Evolutionary conservation across 2,329 filamentous ascomycete genomes (phyloP).

Genomic region (Domatiomyces catenatus): DNA sequence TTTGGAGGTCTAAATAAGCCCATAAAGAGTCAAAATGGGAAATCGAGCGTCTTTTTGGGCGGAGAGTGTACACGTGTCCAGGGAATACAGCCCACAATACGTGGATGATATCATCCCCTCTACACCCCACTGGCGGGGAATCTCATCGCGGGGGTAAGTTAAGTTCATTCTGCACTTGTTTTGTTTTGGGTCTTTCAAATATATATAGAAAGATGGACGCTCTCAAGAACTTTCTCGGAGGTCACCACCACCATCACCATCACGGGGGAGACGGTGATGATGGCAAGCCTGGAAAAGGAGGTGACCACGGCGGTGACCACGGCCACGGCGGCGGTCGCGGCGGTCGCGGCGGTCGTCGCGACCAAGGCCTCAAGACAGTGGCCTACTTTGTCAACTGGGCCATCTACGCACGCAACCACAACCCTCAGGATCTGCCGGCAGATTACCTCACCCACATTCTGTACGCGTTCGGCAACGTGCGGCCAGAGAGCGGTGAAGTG

Average conservation of each 20-base stretch:
- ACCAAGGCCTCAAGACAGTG: conserved; percentile 20
- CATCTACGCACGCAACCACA: conserved; percentile 72
- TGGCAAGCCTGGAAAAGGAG: neutral
- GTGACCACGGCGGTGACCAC: neutral
- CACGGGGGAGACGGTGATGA: neutral
- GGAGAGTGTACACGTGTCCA: too few relatives aligned
- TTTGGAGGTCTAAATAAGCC: too few relatives aligned
- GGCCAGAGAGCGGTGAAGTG: conserved; percentile 65
- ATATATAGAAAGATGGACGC: neutral
- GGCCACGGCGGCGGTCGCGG: conserved; percentile 1
- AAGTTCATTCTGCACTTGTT: too few relatives aligned
- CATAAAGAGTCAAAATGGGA: too few relatives aligned
- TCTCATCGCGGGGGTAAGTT: too few relatives aligned
- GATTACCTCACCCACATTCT: conserved; percentile 77
- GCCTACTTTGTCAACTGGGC: conserved; percentile 38
- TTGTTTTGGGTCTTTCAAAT: too few relatives aligned
- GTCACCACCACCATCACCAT: neutral
- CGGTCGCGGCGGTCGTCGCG: conserved; percentile 6
- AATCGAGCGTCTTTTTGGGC: too few relatives aligned
- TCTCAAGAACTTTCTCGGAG: neutral
- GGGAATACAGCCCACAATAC: too few relatives aligned
- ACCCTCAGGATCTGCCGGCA: conserved; percentile 68
- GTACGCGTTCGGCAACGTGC: conserved; percentile 81
- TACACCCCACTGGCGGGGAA: too few relatives aligned
- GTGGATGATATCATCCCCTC: too few relatives aligned